phyloP scores from a whole-genome alignment of 2,329 filamentous ascomycete genomes.

The Oidium heveae region DNA sequence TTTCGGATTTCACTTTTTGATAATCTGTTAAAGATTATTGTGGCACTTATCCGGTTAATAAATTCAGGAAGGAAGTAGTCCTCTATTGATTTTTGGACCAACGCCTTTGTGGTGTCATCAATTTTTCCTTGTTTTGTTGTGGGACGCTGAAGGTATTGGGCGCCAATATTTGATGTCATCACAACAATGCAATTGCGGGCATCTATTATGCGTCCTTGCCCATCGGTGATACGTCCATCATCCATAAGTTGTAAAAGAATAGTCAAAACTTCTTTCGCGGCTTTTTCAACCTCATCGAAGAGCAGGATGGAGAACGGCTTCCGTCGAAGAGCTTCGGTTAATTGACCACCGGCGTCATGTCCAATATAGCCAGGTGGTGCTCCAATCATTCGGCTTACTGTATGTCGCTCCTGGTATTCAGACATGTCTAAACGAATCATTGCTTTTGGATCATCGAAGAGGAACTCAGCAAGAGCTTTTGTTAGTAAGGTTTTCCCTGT shows the following conservation, averaged over 20 bases:
- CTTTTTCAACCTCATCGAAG: slow-evolving; percentile 96
- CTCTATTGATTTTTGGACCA: slow-evolving; percentile 48
- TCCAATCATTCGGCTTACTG: slow-evolving; percentile 75
- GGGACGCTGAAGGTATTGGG: slow-evolving; percentile 68
- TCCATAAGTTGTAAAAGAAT: slow-evolving; percentile 84
- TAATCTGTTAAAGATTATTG: slow-evolving; percentile 84
- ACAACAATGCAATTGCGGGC: slow-evolving; percentile 95
- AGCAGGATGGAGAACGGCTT: slow-evolving; percentile 89
- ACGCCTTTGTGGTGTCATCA: slow-evolving; percentile 50
- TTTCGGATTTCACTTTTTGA: slow-evolving; percentile 56
- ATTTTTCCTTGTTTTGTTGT: slow-evolving; percentile 38
- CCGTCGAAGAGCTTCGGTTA: slow-evolving; percentile 81
- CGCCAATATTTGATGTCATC: slow-evolving; percentile 82
- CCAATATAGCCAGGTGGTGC: slow-evolving; percentile 76
- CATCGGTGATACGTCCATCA: slow-evolving; percentile 85
- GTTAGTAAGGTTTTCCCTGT: slow-evolving; percentile 94
- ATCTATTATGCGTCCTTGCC: slow-evolving; percentile 88
- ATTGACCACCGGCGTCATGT: slow-evolving; percentile 86
- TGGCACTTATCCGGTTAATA: slow-evolving; percentile 86
- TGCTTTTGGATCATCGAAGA: slow-evolving; percentile 78
- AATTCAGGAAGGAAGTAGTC: slow-evolving; percentile 76
- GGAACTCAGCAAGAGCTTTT: slow-evolving; percentile 80
- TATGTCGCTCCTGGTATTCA: slow-evolving; percentile 95
- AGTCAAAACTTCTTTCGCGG: slow-evolving; percentile 80
- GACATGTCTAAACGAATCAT: slow-evolving; percentile 94